A percentile compares a stretch with the other conserved stretches of the same genome.
Evolutionary conservation across 805 yeast species (phyloP).

Genomic region (Pichia nakasei): DNA sequence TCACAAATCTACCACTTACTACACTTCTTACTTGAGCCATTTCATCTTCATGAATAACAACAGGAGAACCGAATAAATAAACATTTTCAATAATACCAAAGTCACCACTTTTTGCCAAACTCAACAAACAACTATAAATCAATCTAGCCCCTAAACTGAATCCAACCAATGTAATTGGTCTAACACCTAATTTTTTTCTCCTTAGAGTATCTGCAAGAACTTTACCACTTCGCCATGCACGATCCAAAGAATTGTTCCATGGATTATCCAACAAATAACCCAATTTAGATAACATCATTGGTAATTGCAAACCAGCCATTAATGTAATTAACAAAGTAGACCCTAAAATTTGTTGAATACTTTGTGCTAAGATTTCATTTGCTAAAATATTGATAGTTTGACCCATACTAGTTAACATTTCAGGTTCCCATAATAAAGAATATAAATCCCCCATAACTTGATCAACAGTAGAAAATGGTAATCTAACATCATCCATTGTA

Average conservation of each 20-base stretch:
- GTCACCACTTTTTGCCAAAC: slow-evolving; percentile 77
- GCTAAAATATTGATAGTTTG: slow-evolving; percentile 92
- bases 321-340: slow-evolving; percentile 81
- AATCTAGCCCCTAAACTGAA: slow-evolving; percentile 91
- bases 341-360: slow-evolving; percentile 91
- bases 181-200: slow-evolving; percentile 77
- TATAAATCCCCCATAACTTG: slow-evolving; percentile 96
- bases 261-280: slow-evolving; percentile 91
- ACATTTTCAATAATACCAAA: slow-evolving; percentile 87
- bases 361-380: slow-evolving; percentile 84
- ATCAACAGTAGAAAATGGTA: slow-evolving; percentile 93
- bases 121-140: slow-evolving; percentile 81
- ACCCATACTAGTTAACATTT: slow-evolving; percentile 91
- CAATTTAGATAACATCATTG: slow-evolving; percentile 83
- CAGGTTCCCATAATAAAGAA: slow-evolving; percentile 96
- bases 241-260: slow-evolving; percentile 93
- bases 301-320: slow-evolving; percentile 88
- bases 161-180: slow-evolving; percentile 90
- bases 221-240: slow-evolving; percentile 95
- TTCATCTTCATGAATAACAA: slow-evolving; percentile 71
- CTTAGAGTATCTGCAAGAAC: slow-evolving; percentile 86
- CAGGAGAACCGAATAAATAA: slow-evolving; percentile 78
- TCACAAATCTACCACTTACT: slow-evolving; percentile 82
- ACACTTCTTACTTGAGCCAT: slow-evolving; percentile 70
- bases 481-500: slow-evolving; percentile 86